Base-by-base conservation (phyloP, 305 asterid genomes). In the Lippia alba region DNA sequence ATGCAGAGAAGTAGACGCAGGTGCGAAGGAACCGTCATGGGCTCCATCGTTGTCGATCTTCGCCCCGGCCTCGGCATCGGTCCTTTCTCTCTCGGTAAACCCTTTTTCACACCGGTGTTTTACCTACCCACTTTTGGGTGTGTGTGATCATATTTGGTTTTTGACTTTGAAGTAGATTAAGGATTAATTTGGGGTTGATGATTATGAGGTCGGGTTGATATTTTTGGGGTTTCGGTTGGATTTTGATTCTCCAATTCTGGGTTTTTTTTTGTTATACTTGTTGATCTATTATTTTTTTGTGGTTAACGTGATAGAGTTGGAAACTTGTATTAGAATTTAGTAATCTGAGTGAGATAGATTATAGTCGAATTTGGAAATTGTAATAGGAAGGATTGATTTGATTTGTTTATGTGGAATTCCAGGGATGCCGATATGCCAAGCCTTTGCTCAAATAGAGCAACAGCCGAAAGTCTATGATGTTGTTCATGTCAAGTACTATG, bases 381-480 rank as follows among this genome's bases (percentile, higher is more conserved):
- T 12, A 11, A 9, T 30, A 18, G 10, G 36, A 69, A 63, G 55
- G 68, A 46, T 15, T 69, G 65, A 70, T 72, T 61, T 39, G 19
- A 45, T 69, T 20, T 67, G 8, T 41, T 40, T 18, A 10, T 70
- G 5, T 72, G 56, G 50, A 70, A 61, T 76, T 81, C 70, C 83
- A 92, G 98, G 98, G 81, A 92, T 90, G 93, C 96, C 98, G 7
- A 85, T 92, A 9, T 88, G 87, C 50, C 96, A 92, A 40, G 96
- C 98, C 32, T 88, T 92, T 80, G 93, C 92, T 40, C 94, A 90
- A 57, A 86, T 92, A 64, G 98, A 92, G 76, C 92, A 88, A 76
- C 94, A 88, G 71, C 94, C 96, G 7, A 90, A 81, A 59, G 79
- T 85, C 18, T 92, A 90, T 49, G 96, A 92, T 62, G 96, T 82